phyloP scores from a whole-genome alignment of 208 protist genomes.

The Leptomonas seymouri region DNA sequence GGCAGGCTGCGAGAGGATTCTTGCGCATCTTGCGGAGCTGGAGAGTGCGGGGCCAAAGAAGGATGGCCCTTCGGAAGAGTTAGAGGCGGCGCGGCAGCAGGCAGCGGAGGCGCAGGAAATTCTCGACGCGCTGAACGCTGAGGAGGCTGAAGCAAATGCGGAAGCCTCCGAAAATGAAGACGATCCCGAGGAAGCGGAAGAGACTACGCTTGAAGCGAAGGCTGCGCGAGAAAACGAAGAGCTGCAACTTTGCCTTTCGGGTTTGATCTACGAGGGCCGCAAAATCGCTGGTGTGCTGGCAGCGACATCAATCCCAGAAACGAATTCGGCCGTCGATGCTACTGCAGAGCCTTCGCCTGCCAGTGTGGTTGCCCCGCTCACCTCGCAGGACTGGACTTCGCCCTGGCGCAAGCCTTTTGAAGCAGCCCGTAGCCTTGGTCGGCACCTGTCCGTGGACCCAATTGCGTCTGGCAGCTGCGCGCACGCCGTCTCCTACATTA shows the following conservation, averaged over 20 bases:
- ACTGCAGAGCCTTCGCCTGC: no score
- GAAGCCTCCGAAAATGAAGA: background rate
- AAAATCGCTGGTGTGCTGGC: background rate
- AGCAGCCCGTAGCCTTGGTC: slow-evolving; percentile 8
- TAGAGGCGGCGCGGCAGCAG: slow-evolving; percentile 41
- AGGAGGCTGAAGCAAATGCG: slow-evolving; percentile 12
- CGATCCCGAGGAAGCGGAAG: slow-evolving; percentile 3
- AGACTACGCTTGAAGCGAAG: background rate
- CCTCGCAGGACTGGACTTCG: slow-evolving; percentile 23
- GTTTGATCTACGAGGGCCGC: slow-evolving; percentile 33
- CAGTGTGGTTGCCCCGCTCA: slow-evolving; percentile 2
- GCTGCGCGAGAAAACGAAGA: slow-evolving; percentile 7
- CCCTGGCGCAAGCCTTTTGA: slow-evolving; percentile 32
- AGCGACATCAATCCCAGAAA: background rate
- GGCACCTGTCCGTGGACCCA: slow-evolving; percentile 31
- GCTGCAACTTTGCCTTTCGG: slow-evolving; percentile 22
- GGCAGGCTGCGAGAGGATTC: slow-evolving; percentile 31
- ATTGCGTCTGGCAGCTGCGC: slow-evolving; percentile 23
- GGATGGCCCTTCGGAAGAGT: slow-evolving; percentile 35
- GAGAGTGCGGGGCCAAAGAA: slow-evolving; percentile 32
- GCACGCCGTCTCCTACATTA: slow-evolving; percentile 50
- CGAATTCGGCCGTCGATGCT: background rate
- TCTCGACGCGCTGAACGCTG: slow-evolving; percentile 33
- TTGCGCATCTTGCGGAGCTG: slow-evolving; percentile 34
- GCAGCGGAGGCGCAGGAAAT: slow-evolving; percentile 47